phyloP scores from a whole-genome alignment of 805 yeast genomes.

The Candida ascalaphidarum region DNA sequence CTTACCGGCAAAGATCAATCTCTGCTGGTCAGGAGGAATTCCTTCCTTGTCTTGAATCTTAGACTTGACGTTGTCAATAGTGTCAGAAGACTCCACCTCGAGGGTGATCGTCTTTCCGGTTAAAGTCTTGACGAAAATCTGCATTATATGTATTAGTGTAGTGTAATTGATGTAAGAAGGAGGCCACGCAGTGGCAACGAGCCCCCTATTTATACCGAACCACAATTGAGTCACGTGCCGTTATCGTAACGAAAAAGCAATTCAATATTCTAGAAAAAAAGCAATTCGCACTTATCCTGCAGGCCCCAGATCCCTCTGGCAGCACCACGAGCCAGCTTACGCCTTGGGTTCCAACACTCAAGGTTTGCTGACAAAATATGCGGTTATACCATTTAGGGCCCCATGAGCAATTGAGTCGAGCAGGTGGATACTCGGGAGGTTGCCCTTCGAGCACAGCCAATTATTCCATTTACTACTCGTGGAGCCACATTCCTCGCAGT shows the following conservation, averaged over 20 bases:
- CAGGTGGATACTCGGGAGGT: no score
- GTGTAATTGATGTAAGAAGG: constrained; percentile 1
- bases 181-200: constrained; percentile 7
- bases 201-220: constrained; percentile 10
- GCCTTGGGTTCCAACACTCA: no score
- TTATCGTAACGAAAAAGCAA: background rate
- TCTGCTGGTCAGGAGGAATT: constrained; percentile 3
- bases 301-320: no score
- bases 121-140: constrained; percentile 8
- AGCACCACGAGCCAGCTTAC: no score
- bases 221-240: background rate
- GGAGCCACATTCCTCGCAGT: no score
- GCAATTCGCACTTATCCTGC: no score
- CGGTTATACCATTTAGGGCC: no score
- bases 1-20: constrained; percentile 4
- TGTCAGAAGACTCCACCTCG: constrained; percentile 5
- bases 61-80: constrained; percentile 4
- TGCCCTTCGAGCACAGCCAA: no score
- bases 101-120: constrained; percentile 15
- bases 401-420: no score
- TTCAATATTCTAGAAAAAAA: no score
- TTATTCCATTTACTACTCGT: no score
- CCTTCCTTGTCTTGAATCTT: constrained; percentile 14
- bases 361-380: no score
- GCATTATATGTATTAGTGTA: constrained; percentile 1